Percentiles rank a stretch among this genome's conserved stretches.
These are phyloP conservation scores for Xylariaceae sp. DNA, from an alignment of 2,329 filamentous ascomycete genomes.

Conservation along the genomic window DNA sequence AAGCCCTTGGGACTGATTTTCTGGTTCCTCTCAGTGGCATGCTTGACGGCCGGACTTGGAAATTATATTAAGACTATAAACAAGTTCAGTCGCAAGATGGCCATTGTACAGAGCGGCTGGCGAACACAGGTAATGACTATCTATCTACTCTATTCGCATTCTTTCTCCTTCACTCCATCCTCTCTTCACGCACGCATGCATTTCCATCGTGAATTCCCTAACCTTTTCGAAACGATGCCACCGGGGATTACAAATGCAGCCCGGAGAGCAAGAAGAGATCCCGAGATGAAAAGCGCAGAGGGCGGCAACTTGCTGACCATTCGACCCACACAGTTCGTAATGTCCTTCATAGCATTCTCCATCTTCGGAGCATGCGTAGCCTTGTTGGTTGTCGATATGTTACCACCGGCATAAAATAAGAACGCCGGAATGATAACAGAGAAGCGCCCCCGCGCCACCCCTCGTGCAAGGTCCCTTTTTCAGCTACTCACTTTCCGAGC, in stretches of 20 bases:
- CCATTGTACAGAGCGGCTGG: constrained; percentile 89
- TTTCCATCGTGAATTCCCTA: not conserved
- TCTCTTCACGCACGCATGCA: not conserved
- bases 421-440: not conserved
- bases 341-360: constrained; percentile 54
- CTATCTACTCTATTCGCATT: not conserved
- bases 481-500: too few species aligned
- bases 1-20: constrained; percentile 82
- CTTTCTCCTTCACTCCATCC: not conserved
- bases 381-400: constrained; percentile 48
- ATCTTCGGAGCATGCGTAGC: constrained; percentile 64
- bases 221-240: not conserved
- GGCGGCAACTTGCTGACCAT: not conserved
- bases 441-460: not conserved
- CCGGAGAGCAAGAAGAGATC: not conserved
- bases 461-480: too few species aligned
- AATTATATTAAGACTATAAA: constrained; percentile 83
- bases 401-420: constrained; percentile 1
- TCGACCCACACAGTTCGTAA: constrained; percentile 33
- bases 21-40: constrained; percentile 75
- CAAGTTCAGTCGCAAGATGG: constrained; percentile 70
- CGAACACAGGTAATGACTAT: constrained; percentile 64
- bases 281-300: not conserved
- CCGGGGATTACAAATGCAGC: not conserved
- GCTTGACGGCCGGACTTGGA: constrained; percentile 67